phyloP scores from a whole-genome alignment of 2,329 filamentous ascomycete species.

The Verticillium klebahnii region DNA sequence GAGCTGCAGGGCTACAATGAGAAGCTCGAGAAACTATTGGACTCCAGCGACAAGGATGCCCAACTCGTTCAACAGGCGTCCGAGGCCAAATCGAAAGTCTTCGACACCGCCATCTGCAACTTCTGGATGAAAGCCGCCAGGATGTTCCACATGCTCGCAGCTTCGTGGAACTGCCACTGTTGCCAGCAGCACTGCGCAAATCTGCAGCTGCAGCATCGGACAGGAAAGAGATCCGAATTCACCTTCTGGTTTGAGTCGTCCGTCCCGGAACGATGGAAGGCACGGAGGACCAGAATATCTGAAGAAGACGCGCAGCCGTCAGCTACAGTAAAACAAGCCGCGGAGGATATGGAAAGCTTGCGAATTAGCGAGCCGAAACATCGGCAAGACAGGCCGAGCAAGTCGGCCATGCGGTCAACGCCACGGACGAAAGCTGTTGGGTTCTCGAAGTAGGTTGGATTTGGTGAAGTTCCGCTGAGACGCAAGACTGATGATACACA shows the following conservation, averaged over 20 bases:
- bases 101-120: conserved; percentile 14
- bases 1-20: conserved; percentile 15
- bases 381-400: neutral
- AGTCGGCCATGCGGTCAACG: neutral
- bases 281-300: conserved; percentile 5
- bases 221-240: conserved; percentile 12
- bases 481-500: neutral
- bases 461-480: neutral
- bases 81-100: neutral
- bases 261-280: conserved; percentile 3
- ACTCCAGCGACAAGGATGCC: conserved; percentile 12
- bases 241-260: conserved; percentile 11
- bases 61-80: conserved; percentile 2
- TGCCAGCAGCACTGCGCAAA: conserved; percentile 15
- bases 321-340: neutral
- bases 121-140: conserved; percentile 19
- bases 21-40: conserved; percentile 16
- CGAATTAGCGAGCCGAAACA: neutral
- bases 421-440: neutral
- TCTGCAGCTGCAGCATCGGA: conserved; percentile 19
- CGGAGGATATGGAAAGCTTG: neutral
- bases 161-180: conserved; percentile 18
- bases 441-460: neutral
- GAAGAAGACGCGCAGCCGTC: neutral
- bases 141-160: conserved; percentile 15